Evolutionary conservation across 257 asterid species (phyloP).

Genomic region (Capsicum pubescens): DNA sequence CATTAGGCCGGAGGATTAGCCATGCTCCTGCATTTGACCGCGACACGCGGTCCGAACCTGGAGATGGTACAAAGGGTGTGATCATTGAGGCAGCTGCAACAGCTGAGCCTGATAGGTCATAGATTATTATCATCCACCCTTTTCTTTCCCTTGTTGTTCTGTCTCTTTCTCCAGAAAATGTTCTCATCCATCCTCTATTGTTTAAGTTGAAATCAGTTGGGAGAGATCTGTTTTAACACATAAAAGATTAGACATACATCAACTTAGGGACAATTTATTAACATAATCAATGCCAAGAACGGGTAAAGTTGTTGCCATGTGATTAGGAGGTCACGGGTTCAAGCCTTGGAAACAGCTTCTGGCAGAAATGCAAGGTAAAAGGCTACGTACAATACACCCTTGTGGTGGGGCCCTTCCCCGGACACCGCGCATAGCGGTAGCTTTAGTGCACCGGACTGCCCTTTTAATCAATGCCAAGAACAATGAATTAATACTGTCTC

Average conservation of each 20-base stretch:
- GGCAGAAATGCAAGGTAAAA: too few species aligned
- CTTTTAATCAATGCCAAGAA: too few species aligned
- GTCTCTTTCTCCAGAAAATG: constrained; percentile 54
- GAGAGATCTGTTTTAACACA: constrained; percentile 55
- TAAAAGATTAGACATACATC: constrained; percentile 11
- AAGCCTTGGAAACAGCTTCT: too few species aligned
- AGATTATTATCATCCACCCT: constrained; percentile 81
- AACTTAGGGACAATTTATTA: too few species aligned
- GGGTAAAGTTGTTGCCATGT: too few species aligned
- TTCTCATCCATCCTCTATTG: constrained; percentile 69
- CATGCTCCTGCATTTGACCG: constrained; percentile 89
- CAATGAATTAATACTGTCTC: too few species aligned
- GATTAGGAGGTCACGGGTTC: too few species aligned
- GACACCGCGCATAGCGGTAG: too few species aligned
- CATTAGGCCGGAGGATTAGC: constrained; percentile 84
- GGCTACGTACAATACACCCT: too few species aligned
- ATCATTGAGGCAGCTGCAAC: constrained; percentile 96
- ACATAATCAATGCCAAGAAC: too few species aligned
- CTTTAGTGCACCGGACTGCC: too few species aligned
- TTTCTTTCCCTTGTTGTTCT: constrained; percentile 69
- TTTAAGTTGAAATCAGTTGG: constrained; percentile 67
- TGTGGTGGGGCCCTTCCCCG: too few species aligned
- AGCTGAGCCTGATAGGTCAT: constrained; percentile 87
- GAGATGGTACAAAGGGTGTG: constrained; percentile 89
- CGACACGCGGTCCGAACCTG: constrained; percentile 77